Base-by-base conservation (phyloP, 306 rosid species). In the Cotoneaster glaucophyllus region DNA sequence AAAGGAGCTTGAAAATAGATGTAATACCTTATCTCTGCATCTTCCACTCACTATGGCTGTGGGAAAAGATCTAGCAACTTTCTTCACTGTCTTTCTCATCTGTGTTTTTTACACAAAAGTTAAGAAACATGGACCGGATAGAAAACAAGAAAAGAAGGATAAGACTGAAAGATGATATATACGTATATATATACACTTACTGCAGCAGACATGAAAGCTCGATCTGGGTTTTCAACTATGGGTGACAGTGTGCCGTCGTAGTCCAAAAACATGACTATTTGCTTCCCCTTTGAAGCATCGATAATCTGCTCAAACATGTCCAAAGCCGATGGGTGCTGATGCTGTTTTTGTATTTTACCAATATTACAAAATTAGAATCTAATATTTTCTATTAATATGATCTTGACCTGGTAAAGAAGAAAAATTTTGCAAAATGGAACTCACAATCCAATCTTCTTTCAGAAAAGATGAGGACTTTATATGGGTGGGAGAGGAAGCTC, bases 211-310 rank as follows among this genome's bases (percentile, higher is more conserved):
- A 94, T 94, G 79, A 87, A 87, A 71, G 98, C 98, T 28, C 84
- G 89, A 45, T 94, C 98, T 0, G 98, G 98, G 76, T 94, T 88
- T 10, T 90, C 91, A 0, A 94, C 98, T 37, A 94, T 94, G 3
- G 98, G 98, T 0, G 98, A 92, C 45, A 94, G 87, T 1, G 98
- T 94, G 34, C 98, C 98, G 62, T 94, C 98, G 4, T 94, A 94
- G 77, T 94, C 98, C 32, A 94, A 65, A 41, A 94, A 94, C 96
- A 94, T 87, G 6, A 92, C 97, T 4, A 94, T 90, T 69, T 88
- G 91, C 67, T 92, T 94, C 10, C 97, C 98, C 58, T 81, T 83
- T 0, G 98, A 86, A 29, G 92, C 97, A 48, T 88, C 93, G 56
- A 86, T 81, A 4, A 94, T 92, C 48, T 92, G 84, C 41, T 87